These are phyloP conservation scores for Penicillium vulpinum DNA, from an alignment of 2,329 filamentous ascomycete genomes.

Conservation along the genomic window DNA sequence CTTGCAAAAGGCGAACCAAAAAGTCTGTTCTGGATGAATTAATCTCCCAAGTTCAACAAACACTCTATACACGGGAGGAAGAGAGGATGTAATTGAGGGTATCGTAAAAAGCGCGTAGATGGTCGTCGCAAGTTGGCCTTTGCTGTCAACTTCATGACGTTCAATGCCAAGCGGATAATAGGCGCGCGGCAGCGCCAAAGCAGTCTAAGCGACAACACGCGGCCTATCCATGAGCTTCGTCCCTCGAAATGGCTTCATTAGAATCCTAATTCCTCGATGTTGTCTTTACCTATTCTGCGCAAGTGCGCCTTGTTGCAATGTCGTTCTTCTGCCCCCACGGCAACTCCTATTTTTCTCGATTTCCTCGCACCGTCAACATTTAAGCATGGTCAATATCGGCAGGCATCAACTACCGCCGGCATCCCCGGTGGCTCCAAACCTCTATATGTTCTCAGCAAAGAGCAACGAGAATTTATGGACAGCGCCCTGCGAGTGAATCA, in stretches of 20 bases:
- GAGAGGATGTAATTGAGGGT: slow-evolving; percentile 12
- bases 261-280: slow-evolving; percentile 18
- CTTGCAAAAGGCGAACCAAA: neutral
- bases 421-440: slow-evolving; percentile 32
- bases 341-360: slow-evolving; percentile 34
- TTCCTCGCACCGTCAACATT: slow-evolving; percentile 37
- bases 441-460: slow-evolving; percentile 62
- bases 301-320: slow-evolving; percentile 19
- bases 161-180: slow-evolving; percentile 32
- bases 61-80: slow-evolving; percentile 12
- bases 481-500: slow-evolving; percentile 92
- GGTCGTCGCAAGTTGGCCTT: slow-evolving; percentile 25
- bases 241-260: neutral
- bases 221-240: slow-evolving; percentile 3
- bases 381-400: slow-evolving; percentile 28
- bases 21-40: neutral
- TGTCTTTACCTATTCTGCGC: slow-evolving; percentile 25
- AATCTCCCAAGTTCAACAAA: neutral
- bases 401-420: slow-evolving; percentile 28
- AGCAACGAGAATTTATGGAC: slow-evolving; percentile 73
- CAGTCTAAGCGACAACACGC: slow-evolving; percentile 2
- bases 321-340: slow-evolving; percentile 8
- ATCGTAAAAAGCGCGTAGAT: slow-evolving; percentile 21
- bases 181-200: slow-evolving; percentile 33
- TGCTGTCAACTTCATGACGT: slow-evolving; percentile 33